phyloP scores from a whole-genome alignment of 768 basidiomycete species.

The Lactarius psammicola region DNA sequence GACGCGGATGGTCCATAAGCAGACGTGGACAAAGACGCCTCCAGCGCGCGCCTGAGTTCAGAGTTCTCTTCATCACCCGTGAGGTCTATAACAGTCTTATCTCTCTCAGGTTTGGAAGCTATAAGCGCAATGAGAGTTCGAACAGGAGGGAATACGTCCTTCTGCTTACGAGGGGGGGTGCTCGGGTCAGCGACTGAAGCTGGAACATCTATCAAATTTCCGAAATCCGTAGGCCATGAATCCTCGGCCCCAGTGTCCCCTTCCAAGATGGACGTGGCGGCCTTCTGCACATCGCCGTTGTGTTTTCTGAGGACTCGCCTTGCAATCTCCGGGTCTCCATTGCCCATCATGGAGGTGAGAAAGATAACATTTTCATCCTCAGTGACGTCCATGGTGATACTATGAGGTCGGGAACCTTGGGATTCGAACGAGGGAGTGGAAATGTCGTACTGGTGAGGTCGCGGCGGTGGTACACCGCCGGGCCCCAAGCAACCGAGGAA shows the following conservation, averaged over 20 bases:
- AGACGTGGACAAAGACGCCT: constrained; percentile 44
- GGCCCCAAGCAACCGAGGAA: not conserved
- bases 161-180: constrained; percentile 33
- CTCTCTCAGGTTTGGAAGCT: constrained; percentile 36
- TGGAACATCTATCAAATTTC: constrained; percentile 19
- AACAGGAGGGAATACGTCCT: not conserved
- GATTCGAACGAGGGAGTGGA: constrained; percentile 1
- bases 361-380: constrained; percentile 38
- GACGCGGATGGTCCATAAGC: constrained; percentile 34
- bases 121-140: not conserved
- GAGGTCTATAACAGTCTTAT: constrained; percentile 50
- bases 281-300: constrained; percentile 49
- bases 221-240: constrained; percentile 12
- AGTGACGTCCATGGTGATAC: constrained; percentile 13
- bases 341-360: constrained; percentile 42
- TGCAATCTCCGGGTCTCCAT: constrained; percentile 46
- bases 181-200: constrained; percentile 29
- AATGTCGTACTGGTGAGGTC: not conserved
- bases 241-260: constrained; percentile 31
- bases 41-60: constrained; percentile 50
- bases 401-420: not conserved
- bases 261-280: constrained; percentile 37
- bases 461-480: too few relatives aligned
- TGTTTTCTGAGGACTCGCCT: constrained; percentile 59
- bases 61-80: constrained; percentile 56